These are phyloP conservation scores for Nannochloropsis granulata DNA, from an alignment of 108 stramenopile species.

Conservation along the genomic window DNA sequence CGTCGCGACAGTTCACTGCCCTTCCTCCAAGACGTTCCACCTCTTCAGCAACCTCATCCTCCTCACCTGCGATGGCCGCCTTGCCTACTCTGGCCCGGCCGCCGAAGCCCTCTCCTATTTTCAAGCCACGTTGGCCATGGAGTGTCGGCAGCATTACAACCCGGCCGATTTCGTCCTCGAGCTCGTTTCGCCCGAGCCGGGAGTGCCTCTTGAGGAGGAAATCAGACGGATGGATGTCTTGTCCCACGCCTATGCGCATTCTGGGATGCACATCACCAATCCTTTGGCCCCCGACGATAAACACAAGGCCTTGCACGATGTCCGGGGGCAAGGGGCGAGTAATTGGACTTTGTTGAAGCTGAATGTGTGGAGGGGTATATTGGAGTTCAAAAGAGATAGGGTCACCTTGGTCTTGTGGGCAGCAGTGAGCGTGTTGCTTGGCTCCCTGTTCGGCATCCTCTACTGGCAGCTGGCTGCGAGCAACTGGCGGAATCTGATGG, in stretches of 20 bases:
- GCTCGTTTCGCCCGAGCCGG: not conserved
- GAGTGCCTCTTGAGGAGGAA: not conserved
- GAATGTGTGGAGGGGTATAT: not conserved
- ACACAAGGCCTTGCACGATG: not conserved
- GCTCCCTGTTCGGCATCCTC: not conserved
- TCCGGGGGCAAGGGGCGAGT: not conserved
- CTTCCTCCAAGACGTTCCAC: slow-evolving; percentile 1
- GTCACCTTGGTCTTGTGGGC: not conserved
- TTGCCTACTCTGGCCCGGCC: slow-evolving; percentile 30
- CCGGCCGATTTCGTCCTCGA: slow-evolving; percentile 41
- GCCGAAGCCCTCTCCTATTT: slow-evolving; percentile 33
- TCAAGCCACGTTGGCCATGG: slow-evolving; percentile 19
- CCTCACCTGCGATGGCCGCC: slow-evolving; percentile 27
- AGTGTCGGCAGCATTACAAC: slow-evolving; percentile 27
- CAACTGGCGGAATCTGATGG: not conserved
- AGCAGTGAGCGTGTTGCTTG: not conserved
- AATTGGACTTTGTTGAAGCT: not conserved
- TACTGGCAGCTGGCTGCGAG: not conserved
- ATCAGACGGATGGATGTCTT: not conserved
- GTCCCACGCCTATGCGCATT: not conserved
- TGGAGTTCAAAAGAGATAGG: not conserved
- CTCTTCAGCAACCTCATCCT: slow-evolving; percentile 38
- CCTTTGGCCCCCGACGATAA: not conserved
- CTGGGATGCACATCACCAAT: not conserved
- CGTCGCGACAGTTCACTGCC: slow-evolving; percentile 25